phyloP scores from a whole-genome alignment of 306 rosid genomes.

The Quillaja saponaria region DNA sequence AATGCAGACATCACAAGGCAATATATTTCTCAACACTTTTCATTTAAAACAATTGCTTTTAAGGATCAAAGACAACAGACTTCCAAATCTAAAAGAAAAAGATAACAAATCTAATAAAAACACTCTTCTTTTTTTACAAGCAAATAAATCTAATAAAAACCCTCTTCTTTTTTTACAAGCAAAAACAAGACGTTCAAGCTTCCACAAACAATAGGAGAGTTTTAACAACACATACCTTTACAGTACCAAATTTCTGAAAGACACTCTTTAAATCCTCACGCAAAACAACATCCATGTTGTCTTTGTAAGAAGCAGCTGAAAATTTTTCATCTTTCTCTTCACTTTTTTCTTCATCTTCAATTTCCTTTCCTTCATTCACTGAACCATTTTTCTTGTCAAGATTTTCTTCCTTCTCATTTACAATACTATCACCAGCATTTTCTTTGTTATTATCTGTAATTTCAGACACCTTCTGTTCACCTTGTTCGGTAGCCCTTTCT shows the following conservation, averaged over 20 bases:
- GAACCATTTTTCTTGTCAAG: conserved; percentile 33
- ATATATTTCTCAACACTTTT: too few relatives aligned
- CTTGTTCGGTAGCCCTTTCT: conserved; percentile 21
- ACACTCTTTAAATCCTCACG: conserved; percentile 83
- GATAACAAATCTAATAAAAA: not conserved
- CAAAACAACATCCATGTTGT: conserved; percentile 70
- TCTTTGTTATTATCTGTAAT: conserved; percentile 31
- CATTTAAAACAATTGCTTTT: not conserved
- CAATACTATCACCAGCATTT: conserved; percentile 33
- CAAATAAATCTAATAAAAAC: too few relatives aligned
- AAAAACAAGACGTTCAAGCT: too few relatives aligned
- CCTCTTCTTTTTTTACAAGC: too few relatives aligned
- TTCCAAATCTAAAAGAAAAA: conserved; percentile 2
- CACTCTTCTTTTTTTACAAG: too few relatives aligned
- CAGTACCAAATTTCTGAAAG: conserved; percentile 71
- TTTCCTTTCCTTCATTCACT: conserved; percentile 43
- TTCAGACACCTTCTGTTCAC: conserved; percentile 31
- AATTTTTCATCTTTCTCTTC: conserved; percentile 43
- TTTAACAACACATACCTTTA: conserved; percentile 52
- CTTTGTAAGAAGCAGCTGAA: conserved; percentile 48
- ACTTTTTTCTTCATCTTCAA: conserved; percentile 45
- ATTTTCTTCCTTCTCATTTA: conserved; percentile 23
- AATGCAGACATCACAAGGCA: too few relatives aligned
- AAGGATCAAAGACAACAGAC: not conserved
- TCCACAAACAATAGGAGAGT: too few relatives aligned